Conservation (phyloP, 2,329 filamentous ascomycete genomes). For the Arthroderma sp. region DNA sequence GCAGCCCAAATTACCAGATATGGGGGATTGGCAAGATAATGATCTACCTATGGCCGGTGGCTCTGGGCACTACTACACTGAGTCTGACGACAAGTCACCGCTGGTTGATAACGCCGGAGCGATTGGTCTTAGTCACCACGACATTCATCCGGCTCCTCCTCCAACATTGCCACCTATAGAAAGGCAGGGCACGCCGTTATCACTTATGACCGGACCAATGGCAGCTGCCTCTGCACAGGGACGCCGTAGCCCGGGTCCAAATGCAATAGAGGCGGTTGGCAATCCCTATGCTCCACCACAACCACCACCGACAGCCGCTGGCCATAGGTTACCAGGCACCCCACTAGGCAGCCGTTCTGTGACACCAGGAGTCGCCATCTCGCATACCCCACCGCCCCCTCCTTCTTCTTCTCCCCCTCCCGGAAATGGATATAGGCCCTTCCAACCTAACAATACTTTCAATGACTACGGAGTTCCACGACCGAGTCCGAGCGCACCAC, state of each 20-base stretch:
- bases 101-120: slow-evolving; percentile 16
- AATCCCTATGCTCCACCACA: background rate
- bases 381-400: too few species aligned
- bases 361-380: too few species aligned
- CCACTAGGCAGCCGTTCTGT: too few species aligned
- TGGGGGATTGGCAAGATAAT: slow-evolving; percentile 2
- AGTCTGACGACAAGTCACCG: slow-evolving; percentile 40
- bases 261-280: background rate
- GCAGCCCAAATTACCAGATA: slow-evolving; percentile 12
- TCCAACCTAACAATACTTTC: too few species aligned
- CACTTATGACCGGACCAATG: slow-evolving; percentile 15
- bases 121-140: slow-evolving; percentile 17
- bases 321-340: background rate
- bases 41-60: slow-evolving; percentile 5
- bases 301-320: background rate
- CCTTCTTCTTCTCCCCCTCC: too few species aligned
- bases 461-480: too few species aligned
- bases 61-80: slow-evolving; percentile 23
- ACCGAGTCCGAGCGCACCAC: slow-evolving; percentile 1
- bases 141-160: slow-evolving; percentile 14
- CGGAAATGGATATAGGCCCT: too few species aligned
- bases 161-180: slow-evolving; percentile 13
- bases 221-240: slow-evolving; percentile 10
- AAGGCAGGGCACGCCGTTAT: slow-evolving; percentile 44
- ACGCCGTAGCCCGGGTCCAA: slow-evolving; percentile 14